A percentile compares a stretch with the other conserved stretches of the same genome.
Conservation (phyloP, 2,329 filamentous ascomycete genomes). For the Geoglossum cookeanum region DNA sequence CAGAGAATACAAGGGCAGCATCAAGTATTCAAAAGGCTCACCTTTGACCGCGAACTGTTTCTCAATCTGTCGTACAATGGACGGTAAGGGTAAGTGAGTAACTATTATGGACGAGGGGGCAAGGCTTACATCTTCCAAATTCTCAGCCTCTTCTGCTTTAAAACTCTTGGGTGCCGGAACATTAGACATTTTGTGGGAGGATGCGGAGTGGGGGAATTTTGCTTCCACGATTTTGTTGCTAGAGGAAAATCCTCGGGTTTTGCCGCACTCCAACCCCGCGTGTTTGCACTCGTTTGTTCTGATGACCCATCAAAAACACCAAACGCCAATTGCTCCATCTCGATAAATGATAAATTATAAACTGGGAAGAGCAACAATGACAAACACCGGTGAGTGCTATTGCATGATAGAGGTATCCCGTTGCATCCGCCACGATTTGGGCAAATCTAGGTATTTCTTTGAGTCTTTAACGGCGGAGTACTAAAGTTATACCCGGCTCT, state of each 20-base stretch:
- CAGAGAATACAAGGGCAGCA: too few species aligned
- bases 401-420: not conserved
- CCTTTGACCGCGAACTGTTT: slow-evolving; percentile 98
- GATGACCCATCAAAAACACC: not conserved
- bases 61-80: slow-evolving; percentile 50
- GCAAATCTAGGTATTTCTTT: not conserved
- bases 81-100: slow-evolving; percentile 11
- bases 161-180: slow-evolving; percentile 15
- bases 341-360: not conserved
- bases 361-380: too few species aligned
- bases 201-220: not conserved
- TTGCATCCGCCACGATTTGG: not conserved
- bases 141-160: slow-evolving; percentile 44
- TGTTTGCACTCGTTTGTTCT: not conserved
- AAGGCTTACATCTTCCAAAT: slow-evolving; percentile 44
- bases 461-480: too few species aligned
- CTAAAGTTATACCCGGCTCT: not conserved
- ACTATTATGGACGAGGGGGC: slow-evolving; percentile 1
- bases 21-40: slow-evolving; percentile 25
- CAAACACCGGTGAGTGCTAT: not conserved
- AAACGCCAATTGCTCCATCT: too few species aligned
- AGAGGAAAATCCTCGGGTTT: too few species aligned
- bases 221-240: too few species aligned
- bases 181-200: not conserved
- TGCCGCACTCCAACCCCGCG: not conserved